Base-by-base conservation (phyloP, 495 filamentous ascomycete genomes). In the Gamarada debralockiae region DNA sequence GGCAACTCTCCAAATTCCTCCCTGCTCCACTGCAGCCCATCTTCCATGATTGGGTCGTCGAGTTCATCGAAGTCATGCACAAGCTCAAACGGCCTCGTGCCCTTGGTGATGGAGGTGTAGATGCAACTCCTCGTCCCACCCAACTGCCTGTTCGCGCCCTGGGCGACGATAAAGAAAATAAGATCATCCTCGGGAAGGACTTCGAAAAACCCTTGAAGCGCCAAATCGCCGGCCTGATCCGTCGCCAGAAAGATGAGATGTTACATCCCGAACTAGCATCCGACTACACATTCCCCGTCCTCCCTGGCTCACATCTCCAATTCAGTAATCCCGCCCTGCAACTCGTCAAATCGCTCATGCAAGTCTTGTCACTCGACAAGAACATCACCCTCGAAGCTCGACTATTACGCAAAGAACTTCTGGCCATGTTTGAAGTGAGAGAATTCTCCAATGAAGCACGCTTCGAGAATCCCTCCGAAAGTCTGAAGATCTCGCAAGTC, bases 61-160 rank as follows among this genome's bases (percentile, higher is more conserved):
- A 97, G 66, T 97, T 96, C 70, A 87, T 97, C 58, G 85, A 96
- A 58, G 76, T 96, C 45, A 97, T 99, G 92, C 89, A 97, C 62
- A 67, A 75, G 29, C 73, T 87, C 54, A 97, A 96, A 66, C 79
- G 78, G 7, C 89, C 85, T 7, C 72, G 73, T 17, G 66, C 55
- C 12, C 70, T 68, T 27, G 67, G 65, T 43, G 68, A 73, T 48
- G 69, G 74, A 21, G 70, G 73, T 22, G 70, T 70, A 2, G 70
- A 73, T 25, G 64, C 71, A 1, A 90, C 86, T 2, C 86, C 84
- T 9, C 82, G 95, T 27, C 72, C 84, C 48, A 97, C 93, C 0
- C 92, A 97, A 63, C 72, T 92, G 22, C 83, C 83, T 12, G 66
- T 80, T 47, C 80, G 82, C 46, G 73, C 74, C 14, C 76, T 84